Conservation (phyloP, 106 monocot genomes). For the Dendrobium chrysotoxum region DNA sequence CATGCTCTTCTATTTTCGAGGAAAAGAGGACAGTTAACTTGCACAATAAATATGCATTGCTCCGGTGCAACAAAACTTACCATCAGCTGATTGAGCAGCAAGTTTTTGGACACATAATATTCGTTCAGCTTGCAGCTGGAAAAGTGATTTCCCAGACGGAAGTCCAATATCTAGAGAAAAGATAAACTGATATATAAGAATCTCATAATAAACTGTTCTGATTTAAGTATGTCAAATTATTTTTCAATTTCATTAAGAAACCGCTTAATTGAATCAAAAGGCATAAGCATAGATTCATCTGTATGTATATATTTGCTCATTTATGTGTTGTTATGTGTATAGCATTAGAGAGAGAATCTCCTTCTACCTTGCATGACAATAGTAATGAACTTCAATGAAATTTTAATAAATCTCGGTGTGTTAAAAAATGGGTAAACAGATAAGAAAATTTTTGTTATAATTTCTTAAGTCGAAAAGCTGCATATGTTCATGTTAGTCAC, state of each 20-base stretch:
- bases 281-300: background rate
- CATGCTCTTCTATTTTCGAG: background rate
- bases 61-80: conserved; percentile 20
- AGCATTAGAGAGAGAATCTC: background rate
- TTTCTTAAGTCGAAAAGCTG: background rate
- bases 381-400: background rate
- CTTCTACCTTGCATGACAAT: background rate
- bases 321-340: background rate
- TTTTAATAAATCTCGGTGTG: background rate
- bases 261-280: background rate
- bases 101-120: conserved; percentile 85
- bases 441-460: background rate
- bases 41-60: background rate
- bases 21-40: background rate
- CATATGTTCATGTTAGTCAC: background rate
- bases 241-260: background rate
- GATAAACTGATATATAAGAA: conserved; percentile 1
- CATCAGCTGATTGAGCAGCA: conserved; percentile 77
- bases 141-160: conserved; percentile 94
- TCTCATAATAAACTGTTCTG: background rate
- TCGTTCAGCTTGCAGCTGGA: conserved; percentile 96
- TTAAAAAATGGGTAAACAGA: background rate
- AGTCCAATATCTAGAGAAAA: conserved; percentile 79
- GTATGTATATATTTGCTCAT: background rate
- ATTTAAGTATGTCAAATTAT: background rate